Conservation (phyloP, 805 yeast species). For the Saccharomycopsis microspora region DNA sequence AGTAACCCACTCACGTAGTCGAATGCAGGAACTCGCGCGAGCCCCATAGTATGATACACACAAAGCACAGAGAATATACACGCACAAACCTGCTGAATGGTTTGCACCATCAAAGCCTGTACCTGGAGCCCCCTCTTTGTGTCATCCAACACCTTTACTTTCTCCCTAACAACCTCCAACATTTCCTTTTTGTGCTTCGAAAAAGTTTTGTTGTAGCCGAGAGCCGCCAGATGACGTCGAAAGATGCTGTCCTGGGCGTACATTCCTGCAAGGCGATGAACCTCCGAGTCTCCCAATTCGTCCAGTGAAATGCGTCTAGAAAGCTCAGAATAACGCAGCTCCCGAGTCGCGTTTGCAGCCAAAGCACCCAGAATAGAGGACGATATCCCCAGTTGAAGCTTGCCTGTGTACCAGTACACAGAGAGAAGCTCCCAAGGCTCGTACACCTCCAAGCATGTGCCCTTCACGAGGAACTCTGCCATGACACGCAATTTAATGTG, state of each 20-base stretch:
- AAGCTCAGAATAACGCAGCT: not conserved
- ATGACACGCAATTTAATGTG: slow-evolving; percentile 55
- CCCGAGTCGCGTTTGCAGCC: not conserved
- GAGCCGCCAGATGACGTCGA: not conserved
- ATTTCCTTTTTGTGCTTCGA: not conserved
- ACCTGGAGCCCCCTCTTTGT: not conserved
- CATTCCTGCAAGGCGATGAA: not conserved
- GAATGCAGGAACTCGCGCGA: not conserved
- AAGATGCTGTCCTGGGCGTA: not conserved
- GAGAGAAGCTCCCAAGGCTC: slow-evolving; percentile 56
- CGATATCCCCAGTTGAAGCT: slow-evolving; percentile 23
- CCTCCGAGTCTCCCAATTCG: not conserved
- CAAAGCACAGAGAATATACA: not conserved
- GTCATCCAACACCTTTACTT: not conserved
- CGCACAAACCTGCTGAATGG: not conserved
- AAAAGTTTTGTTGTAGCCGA: not conserved
- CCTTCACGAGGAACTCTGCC: slow-evolving; percentile 61
- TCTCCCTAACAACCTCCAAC: not conserved
- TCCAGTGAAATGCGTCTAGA: not conserved
- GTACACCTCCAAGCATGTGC: slow-evolving; percentile 67
- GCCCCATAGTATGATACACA: not conserved
- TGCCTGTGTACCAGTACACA: slow-evolving; percentile 58
- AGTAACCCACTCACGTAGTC: not conserved
- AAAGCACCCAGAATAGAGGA: not conserved
- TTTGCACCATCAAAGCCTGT: not conserved